These are phyloP conservation scores for Ceratocystis harringtonii DNA, from an alignment of 2,329 filamentous ascomycete species.

Conservation along the genomic window DNA sequence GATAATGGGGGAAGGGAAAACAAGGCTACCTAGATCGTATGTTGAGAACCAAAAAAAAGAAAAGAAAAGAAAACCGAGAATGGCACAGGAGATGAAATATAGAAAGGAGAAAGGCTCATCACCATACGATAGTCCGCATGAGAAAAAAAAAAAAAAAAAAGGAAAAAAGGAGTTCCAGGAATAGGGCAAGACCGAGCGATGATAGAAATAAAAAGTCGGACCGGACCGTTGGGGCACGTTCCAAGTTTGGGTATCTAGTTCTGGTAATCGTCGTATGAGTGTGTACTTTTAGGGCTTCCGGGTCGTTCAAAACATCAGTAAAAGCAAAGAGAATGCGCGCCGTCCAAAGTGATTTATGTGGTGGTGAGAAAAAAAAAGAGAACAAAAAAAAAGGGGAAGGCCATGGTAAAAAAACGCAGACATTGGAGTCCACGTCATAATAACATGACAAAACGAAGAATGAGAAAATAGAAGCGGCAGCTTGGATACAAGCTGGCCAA, in stretches of 20 bases:
- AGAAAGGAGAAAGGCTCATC: background rate
- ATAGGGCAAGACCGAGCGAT: background rate
- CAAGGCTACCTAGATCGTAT: conserved; percentile 13
- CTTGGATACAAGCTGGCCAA: background rate
- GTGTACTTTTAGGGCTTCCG: conserved; percentile 8
- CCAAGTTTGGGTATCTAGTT: conserved; percentile 12
- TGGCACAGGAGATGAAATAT: background rate
- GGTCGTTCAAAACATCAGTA: conserved; percentile 9
- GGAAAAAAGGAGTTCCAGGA: background rate
- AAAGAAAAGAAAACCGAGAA: background rate
- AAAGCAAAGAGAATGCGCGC: conserved; percentile 10
- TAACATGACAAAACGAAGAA: background rate
- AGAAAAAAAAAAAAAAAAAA: background rate
- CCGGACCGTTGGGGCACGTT: background rate
- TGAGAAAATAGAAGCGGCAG: background rate
- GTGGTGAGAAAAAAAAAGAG: background rate
- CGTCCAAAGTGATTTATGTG: conserved; percentile 8
- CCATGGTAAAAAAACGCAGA: background rate
- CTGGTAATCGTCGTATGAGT: conserved; percentile 9
- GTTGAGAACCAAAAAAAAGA: background rate
- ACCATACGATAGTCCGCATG: background rate
- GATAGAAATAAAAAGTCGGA: background rate
- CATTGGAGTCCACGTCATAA: background rate
- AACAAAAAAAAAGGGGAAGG: background rate
- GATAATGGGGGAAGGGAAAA: background rate